These are phyloP conservation scores for Cardiospermum halicacabum DNA, from an alignment of 345 rosid genomes.

Conservation along the genomic window DNA sequence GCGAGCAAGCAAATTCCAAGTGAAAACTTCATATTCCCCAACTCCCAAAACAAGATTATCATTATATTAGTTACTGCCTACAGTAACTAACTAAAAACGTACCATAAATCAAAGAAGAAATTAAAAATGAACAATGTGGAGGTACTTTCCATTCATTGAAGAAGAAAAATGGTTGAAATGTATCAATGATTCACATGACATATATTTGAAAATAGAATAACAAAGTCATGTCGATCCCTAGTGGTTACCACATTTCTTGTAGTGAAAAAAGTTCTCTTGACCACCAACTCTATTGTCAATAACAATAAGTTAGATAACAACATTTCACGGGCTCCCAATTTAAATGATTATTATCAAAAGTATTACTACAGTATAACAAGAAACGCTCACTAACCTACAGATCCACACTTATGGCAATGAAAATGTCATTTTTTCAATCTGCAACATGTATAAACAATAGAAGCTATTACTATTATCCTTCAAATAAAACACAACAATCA, in stretches of 20 bases:
- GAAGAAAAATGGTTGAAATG: neutral
- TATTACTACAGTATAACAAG: neutral
- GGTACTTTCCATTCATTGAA: neutral
- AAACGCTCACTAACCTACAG: constrained; percentile 59
- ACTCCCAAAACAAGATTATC: neutral
- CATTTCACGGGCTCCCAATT: neutral
- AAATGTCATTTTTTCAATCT: constrained; percentile 72
- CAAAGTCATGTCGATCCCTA: neutral
- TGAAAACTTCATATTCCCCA: neutral
- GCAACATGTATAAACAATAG: constrained; percentile 19
- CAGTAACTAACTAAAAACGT: neutral
- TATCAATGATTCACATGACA: neutral
- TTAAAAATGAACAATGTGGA: neutral
- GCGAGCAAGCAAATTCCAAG: neutral
- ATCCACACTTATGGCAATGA: constrained; percentile 98
- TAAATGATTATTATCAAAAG: neutral
- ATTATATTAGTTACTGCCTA: neutral
- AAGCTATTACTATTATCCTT: constrained; percentile 1
- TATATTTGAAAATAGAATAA: neutral
- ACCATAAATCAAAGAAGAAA: neutral
- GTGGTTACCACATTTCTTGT: constrained; percentile 85
- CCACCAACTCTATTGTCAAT: constrained; percentile 74
- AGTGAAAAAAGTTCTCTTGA: constrained; percentile 74
- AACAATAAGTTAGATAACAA: constrained; percentile 6
- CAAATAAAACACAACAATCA: constrained; percentile 2